Conservation (phyloP, 768 basidiomycete species). For the Epithele typhae region DNA sequence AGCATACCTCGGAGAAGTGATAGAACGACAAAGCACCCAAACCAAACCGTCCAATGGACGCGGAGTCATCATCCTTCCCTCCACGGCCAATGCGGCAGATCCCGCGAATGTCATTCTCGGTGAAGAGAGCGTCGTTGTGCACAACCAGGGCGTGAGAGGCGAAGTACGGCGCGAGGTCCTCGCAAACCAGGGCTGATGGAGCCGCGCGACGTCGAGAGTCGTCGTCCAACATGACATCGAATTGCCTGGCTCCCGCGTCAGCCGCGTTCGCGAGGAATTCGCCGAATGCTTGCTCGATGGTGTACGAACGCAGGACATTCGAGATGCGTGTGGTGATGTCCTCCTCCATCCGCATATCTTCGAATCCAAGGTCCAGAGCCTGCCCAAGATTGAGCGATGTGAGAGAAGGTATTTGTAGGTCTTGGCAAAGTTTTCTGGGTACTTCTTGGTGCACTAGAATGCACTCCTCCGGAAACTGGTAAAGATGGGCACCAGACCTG, state of each 20-base stretch:
- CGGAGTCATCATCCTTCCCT: conserved; percentile 33
- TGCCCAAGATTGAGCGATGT: conserved; percentile 17
- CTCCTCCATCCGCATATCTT: conserved; percentile 27
- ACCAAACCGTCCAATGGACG: conserved; percentile 49
- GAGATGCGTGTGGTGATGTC: conserved; percentile 38
- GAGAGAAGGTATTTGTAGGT: conserved; percentile 13
- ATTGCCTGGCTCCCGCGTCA: conserved; percentile 44
- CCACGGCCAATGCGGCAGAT: conserved; percentile 43
- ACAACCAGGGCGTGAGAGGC: conserved; percentile 37
- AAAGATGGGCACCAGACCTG: background rate
- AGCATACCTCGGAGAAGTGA: conserved; percentile 44
- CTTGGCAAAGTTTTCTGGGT: conserved; percentile 7
- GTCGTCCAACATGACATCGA: conserved; percentile 39
- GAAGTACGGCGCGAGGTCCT: conserved; percentile 32
- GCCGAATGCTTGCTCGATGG: conserved; percentile 37
- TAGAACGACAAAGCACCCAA: conserved; percentile 49
- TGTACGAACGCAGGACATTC: conserved; percentile 39
- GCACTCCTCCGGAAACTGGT: background rate
- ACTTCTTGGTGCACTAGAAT: conserved; percentile 6
- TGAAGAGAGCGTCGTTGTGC: conserved; percentile 41
- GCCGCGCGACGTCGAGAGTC: background rate
- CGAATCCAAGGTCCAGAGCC: conserved; percentile 24
- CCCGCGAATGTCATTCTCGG: conserved; percentile 40
- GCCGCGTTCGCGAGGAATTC: conserved; percentile 54
- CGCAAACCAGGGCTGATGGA: conserved; percentile 25